Conservation (phyloP, 495 filamentous ascomycete genomes). For the Articulospora tetracladia region DNA sequence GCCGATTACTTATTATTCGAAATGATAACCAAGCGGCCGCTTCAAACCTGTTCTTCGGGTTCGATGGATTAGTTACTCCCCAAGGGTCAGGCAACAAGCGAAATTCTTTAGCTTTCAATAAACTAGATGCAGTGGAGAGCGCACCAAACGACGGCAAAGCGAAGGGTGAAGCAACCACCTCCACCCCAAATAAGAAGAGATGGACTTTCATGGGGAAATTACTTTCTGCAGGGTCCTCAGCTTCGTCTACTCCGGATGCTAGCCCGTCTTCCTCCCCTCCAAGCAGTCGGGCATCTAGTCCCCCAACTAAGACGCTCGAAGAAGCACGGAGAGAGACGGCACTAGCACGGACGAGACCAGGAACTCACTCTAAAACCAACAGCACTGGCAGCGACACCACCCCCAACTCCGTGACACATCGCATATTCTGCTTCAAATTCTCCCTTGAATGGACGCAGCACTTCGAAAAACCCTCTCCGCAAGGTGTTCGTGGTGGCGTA, state of each 20-base stretch:
- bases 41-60: slow-evolving; percentile 56
- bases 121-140: slow-evolving; percentile 5
- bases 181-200: slow-evolving; percentile 48
- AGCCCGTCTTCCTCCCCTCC: slow-evolving; percentile 32
- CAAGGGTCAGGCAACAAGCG: slow-evolving; percentile 35
- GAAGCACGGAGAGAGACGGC: slow-evolving; percentile 27
- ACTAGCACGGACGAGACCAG: slow-evolving; percentile 21
- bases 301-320: slow-evolving; percentile 26
- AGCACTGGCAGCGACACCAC: slow-evolving; percentile 27
- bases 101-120: slow-evolving; percentile 29
- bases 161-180: slow-evolving; percentile 8
- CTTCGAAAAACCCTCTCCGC: slow-evolving; percentile 42
- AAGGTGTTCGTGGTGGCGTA: neutral
- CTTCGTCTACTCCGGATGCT: slow-evolving; percentile 39
- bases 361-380: slow-evolving; percentile 23
- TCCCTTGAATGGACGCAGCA: slow-evolving; percentile 61
- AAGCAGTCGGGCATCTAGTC: slow-evolving; percentile 23
- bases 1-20: slow-evolving; percentile 86
- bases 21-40: slow-evolving; percentile 53
- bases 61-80: slow-evolving; percentile 56
- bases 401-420: slow-evolving; percentile 36
- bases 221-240: slow-evolving; percentile 23
- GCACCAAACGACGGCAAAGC: slow-evolving; percentile 11
- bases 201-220: slow-evolving; percentile 72
- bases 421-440: slow-evolving; percentile 70